phyloP scores from a whole-genome alignment of 2,329 filamentous ascomycete genomes.

The Pseudocercospora ulei region DNA sequence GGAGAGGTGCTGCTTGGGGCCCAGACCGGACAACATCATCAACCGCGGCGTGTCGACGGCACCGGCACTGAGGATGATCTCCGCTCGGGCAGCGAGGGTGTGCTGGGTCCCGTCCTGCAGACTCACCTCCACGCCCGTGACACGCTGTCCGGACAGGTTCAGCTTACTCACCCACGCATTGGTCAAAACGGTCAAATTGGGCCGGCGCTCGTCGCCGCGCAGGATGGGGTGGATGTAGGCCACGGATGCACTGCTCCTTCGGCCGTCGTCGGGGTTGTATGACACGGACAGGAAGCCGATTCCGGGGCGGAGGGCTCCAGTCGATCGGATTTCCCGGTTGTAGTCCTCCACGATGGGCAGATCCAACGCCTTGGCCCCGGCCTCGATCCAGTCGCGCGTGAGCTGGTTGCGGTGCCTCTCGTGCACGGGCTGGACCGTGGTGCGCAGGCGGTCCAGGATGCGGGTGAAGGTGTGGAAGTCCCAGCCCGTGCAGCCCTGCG shows the following conservation, averaged over 20 bases:
- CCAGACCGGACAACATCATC: constrained; percentile 46
- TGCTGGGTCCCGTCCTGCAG: constrained; percentile 51
- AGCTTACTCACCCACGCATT: constrained; percentile 79
- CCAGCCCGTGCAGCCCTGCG: constrained; percentile 74
- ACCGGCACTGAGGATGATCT: constrained; percentile 71
- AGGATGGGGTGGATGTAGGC: constrained; percentile 90
- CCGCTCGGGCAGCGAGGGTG: constrained; percentile 53
- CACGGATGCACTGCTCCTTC: constrained; percentile 74
- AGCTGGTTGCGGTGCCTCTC: constrained; percentile 78
- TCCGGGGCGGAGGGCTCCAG: constrained; percentile 61
- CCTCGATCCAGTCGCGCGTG: constrained; percentile 78
- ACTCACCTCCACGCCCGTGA: constrained; percentile 63
- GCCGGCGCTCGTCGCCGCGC: constrained; percentile 67
- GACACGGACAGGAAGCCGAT: constrained; percentile 86
- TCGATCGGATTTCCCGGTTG: constrained; percentile 69
- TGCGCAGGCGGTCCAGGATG: constrained; percentile 71
- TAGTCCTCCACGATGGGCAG: constrained; percentile 79
- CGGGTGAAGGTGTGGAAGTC: constrained; percentile 75
- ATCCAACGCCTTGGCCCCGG: constrained; percentile 66
- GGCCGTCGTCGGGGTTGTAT: constrained; percentile 82
- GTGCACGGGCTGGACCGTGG: constrained; percentile 84
- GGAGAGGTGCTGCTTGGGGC: constrained; percentile 42
- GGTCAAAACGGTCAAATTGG: constrained; percentile 77
- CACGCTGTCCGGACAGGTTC: constrained; percentile 59
- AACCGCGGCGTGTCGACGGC: constrained; percentile 70